Conservation (phyloP, 805 yeast genomes). For the Sugiyamaella qingdaonensis region DNA sequence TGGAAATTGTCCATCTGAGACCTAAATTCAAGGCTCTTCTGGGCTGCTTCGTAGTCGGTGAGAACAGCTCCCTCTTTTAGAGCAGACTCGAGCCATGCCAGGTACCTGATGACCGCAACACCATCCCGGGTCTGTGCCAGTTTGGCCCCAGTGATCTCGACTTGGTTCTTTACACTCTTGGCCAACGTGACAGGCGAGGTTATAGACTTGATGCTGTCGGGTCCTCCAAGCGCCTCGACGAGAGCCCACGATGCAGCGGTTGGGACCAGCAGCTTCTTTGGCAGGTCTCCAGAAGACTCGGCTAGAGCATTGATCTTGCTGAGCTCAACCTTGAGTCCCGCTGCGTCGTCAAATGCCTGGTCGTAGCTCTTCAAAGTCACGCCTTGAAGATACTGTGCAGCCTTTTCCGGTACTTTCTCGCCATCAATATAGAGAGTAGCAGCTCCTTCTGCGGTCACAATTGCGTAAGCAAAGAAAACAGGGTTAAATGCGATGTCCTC, state of each 20-base stretch:
- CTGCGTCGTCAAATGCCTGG: constrained; percentile 55
- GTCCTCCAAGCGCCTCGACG: constrained; percentile 45
- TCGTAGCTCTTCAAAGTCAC: constrained; percentile 51
- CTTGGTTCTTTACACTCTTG: constrained; percentile 71
- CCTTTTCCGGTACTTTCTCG: constrained; percentile 38
- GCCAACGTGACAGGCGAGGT: constrained; percentile 60
- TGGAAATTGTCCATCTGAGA: constrained; percentile 33
- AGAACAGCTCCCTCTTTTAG: constrained; percentile 40
- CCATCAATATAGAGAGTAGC: constrained; percentile 55
- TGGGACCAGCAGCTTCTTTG: constrained; percentile 47
- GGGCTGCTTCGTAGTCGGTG: constrained; percentile 57
- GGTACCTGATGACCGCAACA: constrained; percentile 63
- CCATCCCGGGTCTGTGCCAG: constrained; percentile 83
- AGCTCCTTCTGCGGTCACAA: constrained; percentile 40
- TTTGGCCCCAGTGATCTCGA: constrained; percentile 68
- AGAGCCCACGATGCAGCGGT: constrained; percentile 66
- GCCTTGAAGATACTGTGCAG: constrained; percentile 40
- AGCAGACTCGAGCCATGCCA: constrained; percentile 77
- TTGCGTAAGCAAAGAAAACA: constrained; percentile 69
- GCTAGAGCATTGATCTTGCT: constrained; percentile 6
- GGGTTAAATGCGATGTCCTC: constrained; percentile 82
- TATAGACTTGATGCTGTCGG: constrained; percentile 38
- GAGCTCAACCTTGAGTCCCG: constrained; percentile 20
- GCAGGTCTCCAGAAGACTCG: constrained; percentile 10
- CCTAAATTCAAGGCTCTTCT: constrained; percentile 47